Evolutionary conservation across 345 rosid species (phyloP), one percentile per base, ranked within the genome.

Genomic region (Salix viminalis): DNA sequence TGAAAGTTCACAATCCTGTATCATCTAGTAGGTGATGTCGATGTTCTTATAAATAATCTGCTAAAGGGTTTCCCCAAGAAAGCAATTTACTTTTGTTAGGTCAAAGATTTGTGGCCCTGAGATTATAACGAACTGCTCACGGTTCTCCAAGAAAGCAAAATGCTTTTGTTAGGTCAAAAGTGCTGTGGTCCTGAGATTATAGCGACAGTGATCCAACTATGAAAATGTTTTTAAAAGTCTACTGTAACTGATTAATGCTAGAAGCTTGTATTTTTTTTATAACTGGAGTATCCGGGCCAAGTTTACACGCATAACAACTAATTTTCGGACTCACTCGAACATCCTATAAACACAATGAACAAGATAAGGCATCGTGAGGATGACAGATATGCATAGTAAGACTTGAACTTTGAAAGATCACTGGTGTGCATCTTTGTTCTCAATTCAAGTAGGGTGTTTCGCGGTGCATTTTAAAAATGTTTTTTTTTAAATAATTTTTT

Each of bases 261-360:
- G 14, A 56, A 56, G 62, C 24, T 0, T 11, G 14, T 42, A 2
- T 42, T 42, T 4, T 32, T 34, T 34, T 34, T 34, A 34, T 34
- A 34, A 4, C 5, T 0, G 34, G 34, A 0, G 6, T 34, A 34
- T 34, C 5, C 4, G 34, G 34, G 34, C 0, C 3, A 1, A 4
- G 36, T 34, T 34, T 34, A 34, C 6, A 1, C 1, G 5, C 1
- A 34, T 4, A 4, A 34, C 1, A 34, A 34, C 1, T 34, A 34
- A 34, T 4, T 34, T 34, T 0, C 0, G 0, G 36, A 34, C 1
- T 34, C 36, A 34, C 1, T n/a, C 5, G 0, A 32, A 34, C 0
- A 34, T 34, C 36, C 6, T 34, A 6, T 0, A 34, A 34, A 4
- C 34, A 32, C 5, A 32, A 0, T 32, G 5, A 32, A 0, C 6